Evolutionary conservation across 495 filamentous ascomycete genomes (phyloP).

Genomic region (Penicillium dipodomyicola): DNA sequence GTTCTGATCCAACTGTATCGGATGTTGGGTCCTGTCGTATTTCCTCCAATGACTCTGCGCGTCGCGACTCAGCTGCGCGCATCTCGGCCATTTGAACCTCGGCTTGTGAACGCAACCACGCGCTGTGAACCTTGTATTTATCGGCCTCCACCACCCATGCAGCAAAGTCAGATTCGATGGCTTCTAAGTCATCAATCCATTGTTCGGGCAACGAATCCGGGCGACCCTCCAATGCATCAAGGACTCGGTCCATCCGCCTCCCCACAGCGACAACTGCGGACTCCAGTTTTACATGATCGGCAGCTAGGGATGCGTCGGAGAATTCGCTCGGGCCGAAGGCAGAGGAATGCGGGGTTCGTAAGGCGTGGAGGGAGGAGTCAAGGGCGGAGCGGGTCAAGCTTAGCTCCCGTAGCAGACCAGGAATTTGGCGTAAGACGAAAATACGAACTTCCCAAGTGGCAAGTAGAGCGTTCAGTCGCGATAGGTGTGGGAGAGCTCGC

Average conservation of each 20-base stretch:
- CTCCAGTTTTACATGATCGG: slow-evolving; percentile 62
- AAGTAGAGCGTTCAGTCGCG: slow-evolving; percentile 64
- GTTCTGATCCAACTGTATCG: background rate
- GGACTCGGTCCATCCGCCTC: slow-evolving; percentile 71
- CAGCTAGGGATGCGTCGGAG: slow-evolving; percentile 55
- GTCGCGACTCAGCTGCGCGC: background rate
- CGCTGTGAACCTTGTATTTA: slow-evolving; percentile 43
- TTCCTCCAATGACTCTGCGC: slow-evolving; percentile 6
- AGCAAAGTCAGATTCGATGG: slow-evolving; percentile 74
- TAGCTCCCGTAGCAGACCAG: slow-evolving; percentile 66
- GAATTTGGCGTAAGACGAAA: slow-evolving; percentile 66
- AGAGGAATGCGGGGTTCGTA: slow-evolving; percentile 39
- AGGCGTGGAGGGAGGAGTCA: slow-evolving; percentile 57
- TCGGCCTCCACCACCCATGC: slow-evolving; percentile 67
- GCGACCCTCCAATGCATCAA: slow-evolving; percentile 79
- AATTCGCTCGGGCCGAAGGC: slow-evolving; percentile 20
- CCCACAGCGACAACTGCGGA: slow-evolving; percentile 69
- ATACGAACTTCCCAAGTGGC: slow-evolving; percentile 75
- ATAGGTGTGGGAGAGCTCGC: slow-evolving; percentile 80
- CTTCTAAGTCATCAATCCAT: slow-evolving; percentile 86
- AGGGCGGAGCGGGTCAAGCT: slow-evolving; percentile 60
- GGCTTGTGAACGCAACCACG: slow-evolving; percentile 33
- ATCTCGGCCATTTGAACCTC: slow-evolving; percentile 11
- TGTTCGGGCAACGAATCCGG: slow-evolving; percentile 78
- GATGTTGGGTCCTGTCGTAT: background rate